phyloP scores from a whole-genome alignment of 805 yeast species.

The Yarrowia yakushimensis region DNA sequence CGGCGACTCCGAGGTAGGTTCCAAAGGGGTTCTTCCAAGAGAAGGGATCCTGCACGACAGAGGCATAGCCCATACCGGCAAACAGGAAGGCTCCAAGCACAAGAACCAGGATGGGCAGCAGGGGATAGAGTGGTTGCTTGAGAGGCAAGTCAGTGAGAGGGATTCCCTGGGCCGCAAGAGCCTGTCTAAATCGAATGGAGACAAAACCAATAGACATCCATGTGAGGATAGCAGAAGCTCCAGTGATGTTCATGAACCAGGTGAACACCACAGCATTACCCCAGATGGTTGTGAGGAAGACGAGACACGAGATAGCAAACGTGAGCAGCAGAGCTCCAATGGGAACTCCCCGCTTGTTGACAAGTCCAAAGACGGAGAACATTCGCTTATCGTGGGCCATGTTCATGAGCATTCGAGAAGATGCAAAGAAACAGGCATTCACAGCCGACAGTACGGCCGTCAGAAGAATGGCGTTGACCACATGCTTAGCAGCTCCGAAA shows the following conservation, averaged over 20 bases:
- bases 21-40: constrained; percentile 46
- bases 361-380: constrained; percentile 49
- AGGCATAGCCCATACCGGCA: constrained; percentile 42
- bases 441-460: constrained; percentile 60
- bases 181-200: constrained; percentile 58
- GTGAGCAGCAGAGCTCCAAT: constrained; percentile 52
- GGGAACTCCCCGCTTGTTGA: constrained; percentile 57
- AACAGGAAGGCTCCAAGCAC: constrained; percentile 6
- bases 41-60: constrained; percentile 30
- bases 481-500: constrained; percentile 45
- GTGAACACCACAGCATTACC: constrained; percentile 55
- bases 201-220: constrained; percentile 58
- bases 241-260: constrained; percentile 62
- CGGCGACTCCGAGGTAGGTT: constrained; percentile 46
- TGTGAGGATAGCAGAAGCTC: constrained; percentile 59
- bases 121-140: not conserved
- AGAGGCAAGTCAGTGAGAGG: constrained; percentile 7
- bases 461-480: constrained; percentile 56
- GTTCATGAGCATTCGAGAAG: constrained; percentile 48
- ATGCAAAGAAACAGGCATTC: constrained; percentile 60
- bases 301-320: constrained; percentile 53
- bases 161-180: constrained; percentile 37
- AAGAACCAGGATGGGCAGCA: not conserved
- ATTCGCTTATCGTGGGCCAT: constrained; percentile 57
- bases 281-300: constrained; percentile 62